These are phyloP conservation scores for Venustampulla echinocandica DNA, from an alignment of 495 filamentous ascomycete genomes.

Conservation along the genomic window DNA sequence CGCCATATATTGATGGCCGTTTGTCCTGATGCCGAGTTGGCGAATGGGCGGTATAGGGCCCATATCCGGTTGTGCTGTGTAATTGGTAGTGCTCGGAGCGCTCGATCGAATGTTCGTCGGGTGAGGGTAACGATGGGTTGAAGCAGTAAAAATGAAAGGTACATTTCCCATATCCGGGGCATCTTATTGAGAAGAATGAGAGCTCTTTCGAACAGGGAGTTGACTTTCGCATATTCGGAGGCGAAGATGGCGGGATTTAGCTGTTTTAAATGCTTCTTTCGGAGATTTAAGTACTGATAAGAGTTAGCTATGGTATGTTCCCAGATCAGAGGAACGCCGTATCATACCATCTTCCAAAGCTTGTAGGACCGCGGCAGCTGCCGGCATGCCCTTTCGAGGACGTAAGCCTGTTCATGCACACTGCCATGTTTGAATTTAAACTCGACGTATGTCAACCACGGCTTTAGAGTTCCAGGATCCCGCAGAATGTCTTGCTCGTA, in stretches of 20 bases:
- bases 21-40: constrained; percentile 82
- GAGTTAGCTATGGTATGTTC: constrained; percentile 11
- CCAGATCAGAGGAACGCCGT: not conserved
- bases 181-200: constrained; percentile 97
- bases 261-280: constrained; percentile 71
- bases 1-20: constrained; percentile 92
- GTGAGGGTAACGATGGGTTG: constrained; percentile 91
- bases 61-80: constrained; percentile 98
- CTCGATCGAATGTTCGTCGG: constrained; percentile 85
- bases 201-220: constrained; percentile 89
- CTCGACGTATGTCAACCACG: constrained; percentile 92
- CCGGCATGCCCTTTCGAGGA: constrained; percentile 85
- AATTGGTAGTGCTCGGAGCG: constrained; percentile 86
- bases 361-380: constrained; percentile 93
- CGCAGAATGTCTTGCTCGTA: constrained; percentile 95
- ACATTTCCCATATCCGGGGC: constrained; percentile 98
- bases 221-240: constrained; percentile 84
- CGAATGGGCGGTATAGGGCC: constrained; percentile 85
- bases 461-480: constrained; percentile 78
- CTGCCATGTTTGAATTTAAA: constrained; percentile 84
- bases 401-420: constrained; percentile 85
- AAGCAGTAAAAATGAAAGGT: constrained; percentile 79
- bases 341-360: constrained; percentile 87
- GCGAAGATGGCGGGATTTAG: constrained; percentile 77
- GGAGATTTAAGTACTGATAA: constrained; percentile 75